A percentile compares a stretch with the other conserved stretches of the same genome.
Evolutionary conservation across 441 rosid species (phyloP).

Genomic region (Jatropha podagrica): DNA sequence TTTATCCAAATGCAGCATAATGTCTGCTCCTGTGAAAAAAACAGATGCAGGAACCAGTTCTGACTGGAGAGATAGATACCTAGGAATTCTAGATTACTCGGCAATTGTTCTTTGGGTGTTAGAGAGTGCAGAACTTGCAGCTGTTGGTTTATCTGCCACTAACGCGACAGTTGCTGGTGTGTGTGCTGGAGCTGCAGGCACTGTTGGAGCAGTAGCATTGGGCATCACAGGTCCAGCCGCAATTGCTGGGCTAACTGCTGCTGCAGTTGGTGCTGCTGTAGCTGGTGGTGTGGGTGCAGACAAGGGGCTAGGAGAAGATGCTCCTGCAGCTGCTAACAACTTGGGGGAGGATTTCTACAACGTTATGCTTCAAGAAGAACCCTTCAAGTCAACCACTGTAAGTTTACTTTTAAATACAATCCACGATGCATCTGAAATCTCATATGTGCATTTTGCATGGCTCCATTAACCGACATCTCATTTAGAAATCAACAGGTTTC

Average conservation of each 20-base stretch:
- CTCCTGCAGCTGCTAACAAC: constrained; percentile 62
- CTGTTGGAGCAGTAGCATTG: constrained; percentile 64
- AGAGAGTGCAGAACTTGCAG: constrained; percentile 74
- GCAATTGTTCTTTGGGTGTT: constrained; percentile 78
- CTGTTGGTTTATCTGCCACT: constrained; percentile 58
- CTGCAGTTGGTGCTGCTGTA: constrained; percentile 78
- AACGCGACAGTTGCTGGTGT: constrained; percentile 74
- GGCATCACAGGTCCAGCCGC: constrained; percentile 72
- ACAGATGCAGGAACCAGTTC: constrained; percentile 37
- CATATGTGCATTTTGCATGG: not conserved
- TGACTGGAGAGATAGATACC: constrained; percentile 73
- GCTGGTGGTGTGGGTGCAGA: constrained; percentile 74
- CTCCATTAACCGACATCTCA: not conserved
- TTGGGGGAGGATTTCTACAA: constrained; percentile 77
- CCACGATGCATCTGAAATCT: constrained; percentile 3
- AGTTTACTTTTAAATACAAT: constrained; percentile 19
- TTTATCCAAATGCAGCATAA: constrained; percentile 67
- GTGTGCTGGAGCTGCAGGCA: constrained; percentile 64
- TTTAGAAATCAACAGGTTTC: not conserved
- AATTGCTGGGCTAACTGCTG: constrained; percentile 59
- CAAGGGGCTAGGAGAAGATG: constrained; percentile 59
- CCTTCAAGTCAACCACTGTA: constrained; percentile 84
- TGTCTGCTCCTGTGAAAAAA: constrained; percentile 78
- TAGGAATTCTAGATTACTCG: constrained; percentile 79
- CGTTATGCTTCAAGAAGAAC: constrained; percentile 79